These are phyloP conservation scores for Aechmea fasciata DNA, from an alignment of 176 grass and related monocot species.

Conservation along the genomic window DNA sequence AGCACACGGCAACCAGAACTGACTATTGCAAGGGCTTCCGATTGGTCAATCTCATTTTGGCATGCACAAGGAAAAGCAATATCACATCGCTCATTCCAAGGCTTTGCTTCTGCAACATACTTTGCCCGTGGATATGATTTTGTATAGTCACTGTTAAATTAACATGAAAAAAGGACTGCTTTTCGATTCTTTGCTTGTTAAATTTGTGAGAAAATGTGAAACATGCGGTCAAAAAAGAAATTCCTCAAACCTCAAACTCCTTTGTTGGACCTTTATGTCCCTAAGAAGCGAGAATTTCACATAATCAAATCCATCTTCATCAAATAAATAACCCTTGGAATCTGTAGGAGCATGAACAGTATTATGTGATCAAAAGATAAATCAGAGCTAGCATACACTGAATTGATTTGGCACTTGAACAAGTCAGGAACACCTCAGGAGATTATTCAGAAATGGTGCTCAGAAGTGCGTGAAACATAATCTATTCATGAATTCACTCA, in stretches of 20 bases:
- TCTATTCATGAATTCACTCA: background rate
- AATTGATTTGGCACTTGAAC: background rate
- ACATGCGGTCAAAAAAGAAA: background rate
- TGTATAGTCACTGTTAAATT: slow-evolving; percentile 73
- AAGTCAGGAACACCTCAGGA: too few species aligned
- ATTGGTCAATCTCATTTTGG: slow-evolving; percentile 91
- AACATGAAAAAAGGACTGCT: slow-evolving; percentile 19
- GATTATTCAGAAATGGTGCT: background rate
- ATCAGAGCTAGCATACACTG: background rate
- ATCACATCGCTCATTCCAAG: slow-evolving; percentile 77
- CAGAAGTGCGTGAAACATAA: background rate
- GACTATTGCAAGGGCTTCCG: slow-evolving; percentile 64
- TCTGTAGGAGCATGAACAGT: slow-evolving; percentile 33
- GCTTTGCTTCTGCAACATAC: slow-evolving; percentile 75
- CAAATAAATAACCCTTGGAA: slow-evolving; percentile 91
- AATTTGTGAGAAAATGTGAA: slow-evolving; percentile 25
- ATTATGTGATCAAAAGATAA: background rate
- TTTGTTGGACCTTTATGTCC: slow-evolving; percentile 88
- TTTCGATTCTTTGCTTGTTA: slow-evolving; percentile 27
- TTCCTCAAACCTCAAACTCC: slow-evolving; percentile 66
- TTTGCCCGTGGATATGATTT: slow-evolving; percentile 86
- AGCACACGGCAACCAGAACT: slow-evolving; percentile 80
- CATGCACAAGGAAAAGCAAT: slow-evolving; percentile 94
- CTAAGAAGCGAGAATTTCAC: slow-evolving; percentile 83
- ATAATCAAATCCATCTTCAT: slow-evolving; percentile 94